Evolutionary conservation across 164 flowering plant genomes (phyloP), one percentile per base, ranked within the genome.

Genomic region (Tinospora cordifolia): DNA sequence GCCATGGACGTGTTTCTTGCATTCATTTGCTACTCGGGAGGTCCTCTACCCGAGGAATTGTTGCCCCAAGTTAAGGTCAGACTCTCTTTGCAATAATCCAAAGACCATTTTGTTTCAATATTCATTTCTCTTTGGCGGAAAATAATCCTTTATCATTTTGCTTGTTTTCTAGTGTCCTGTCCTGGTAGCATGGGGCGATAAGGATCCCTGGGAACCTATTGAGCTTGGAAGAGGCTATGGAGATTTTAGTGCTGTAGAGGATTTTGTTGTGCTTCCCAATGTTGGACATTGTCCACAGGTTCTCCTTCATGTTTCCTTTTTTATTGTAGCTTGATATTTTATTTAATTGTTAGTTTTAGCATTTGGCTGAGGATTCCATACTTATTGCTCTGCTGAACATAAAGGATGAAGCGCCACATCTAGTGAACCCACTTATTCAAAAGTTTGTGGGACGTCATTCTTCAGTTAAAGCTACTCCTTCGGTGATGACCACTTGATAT

Each of bases 251-350:
- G 14, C 83, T 41, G 98, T 93, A 0, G 96, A 91, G 76, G 94
- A 90, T 46, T 93, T 93, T 25, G 68, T 93, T 70, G 88, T 84
- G 74, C 89, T 93, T 66, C 90, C 94, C 27, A 76, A 87, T 76
- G 98, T 91, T 72, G 98, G 98, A 14, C 98, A 93, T 72, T 93
- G 98, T 72, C 98, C 98, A 76, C 98, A 93, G 96, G 97, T 92
- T 49, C 58, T 72, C 76, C 80, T 63, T 76, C 73, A 65, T 39
- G 11, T 39, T 3, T 65, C 19, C 58, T 6, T 15, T 7, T 22
- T 11, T 22, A 26, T 30, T 63, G 40, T 27, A 6, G 69, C 62
- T 49, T 25, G 13, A 41, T 13, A 14, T 22, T 44, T 15, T 27
- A 64, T 2, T 36, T 27, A 19, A 30, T 22, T 19, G 13, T 49